Conservation (phyloP, 495 filamentous ascomycete genomes). For the Penicillium silybi region DNA sequence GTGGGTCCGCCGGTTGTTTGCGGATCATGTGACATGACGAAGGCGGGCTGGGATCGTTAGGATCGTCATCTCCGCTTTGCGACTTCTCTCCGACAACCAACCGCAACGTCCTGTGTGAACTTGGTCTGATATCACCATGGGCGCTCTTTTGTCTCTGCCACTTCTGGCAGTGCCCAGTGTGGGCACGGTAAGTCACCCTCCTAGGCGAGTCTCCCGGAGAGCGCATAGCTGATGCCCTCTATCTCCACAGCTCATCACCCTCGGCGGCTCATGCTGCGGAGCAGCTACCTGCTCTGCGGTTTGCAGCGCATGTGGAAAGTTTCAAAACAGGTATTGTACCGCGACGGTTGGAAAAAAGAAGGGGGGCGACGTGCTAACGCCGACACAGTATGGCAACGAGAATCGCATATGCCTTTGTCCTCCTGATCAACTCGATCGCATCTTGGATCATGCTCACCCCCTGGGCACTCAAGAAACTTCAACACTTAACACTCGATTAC, state of each 20-base stretch:
- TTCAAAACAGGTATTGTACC: slow-evolving; percentile 74
- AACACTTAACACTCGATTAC: slow-evolving; percentile 88
- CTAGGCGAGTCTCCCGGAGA: slow-evolving; percentile 25
- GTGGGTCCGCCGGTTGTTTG: no score
- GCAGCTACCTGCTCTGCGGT: slow-evolving; percentile 93
- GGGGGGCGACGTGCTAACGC: slow-evolving; percentile 8
- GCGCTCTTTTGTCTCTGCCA: slow-evolving; percentile 84
- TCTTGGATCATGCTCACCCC: slow-evolving; percentile 99
- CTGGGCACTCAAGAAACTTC: slow-evolving; percentile 94
- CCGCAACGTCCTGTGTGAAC: not conserved
- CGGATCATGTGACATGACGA: slow-evolving; percentile 11
- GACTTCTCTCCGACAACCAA: not conserved
- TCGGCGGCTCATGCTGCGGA: slow-evolving; percentile 84
- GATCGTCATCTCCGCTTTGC: slow-evolving; percentile 6
- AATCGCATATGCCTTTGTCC: slow-evolving; percentile 94
- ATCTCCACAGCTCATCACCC: slow-evolving; percentile 60
- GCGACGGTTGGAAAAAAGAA: slow-evolving; percentile 1
- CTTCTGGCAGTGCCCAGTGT: slow-evolving; percentile 82
- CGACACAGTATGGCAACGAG: slow-evolving; percentile 82
- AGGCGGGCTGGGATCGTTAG: slow-evolving; percentile 14
- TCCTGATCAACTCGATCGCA: slow-evolving; percentile 91
- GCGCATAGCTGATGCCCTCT: slow-evolving; percentile 25
- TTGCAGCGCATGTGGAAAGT: slow-evolving; percentile 92
- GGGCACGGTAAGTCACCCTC: slow-evolving; percentile 64
- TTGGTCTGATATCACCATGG: slow-evolving; percentile 49